phyloP scores from a whole-genome alignment of 371 early-diverging fungal genomes.

The Choanephora cucurbitarum region DNA sequence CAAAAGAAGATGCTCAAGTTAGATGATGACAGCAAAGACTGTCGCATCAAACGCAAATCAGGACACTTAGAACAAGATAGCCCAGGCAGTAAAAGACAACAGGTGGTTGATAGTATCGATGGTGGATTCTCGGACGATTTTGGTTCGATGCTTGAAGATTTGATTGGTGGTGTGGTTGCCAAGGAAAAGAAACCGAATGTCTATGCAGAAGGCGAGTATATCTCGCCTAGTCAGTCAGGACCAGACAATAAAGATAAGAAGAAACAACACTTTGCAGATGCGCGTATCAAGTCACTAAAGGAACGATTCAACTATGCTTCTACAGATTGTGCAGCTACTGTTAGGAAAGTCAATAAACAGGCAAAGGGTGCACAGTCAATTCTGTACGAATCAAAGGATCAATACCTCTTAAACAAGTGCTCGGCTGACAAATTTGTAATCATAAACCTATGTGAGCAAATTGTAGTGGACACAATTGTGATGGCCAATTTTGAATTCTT shows the following conservation, averaged over 20 bases:
- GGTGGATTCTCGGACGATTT: conserved; percentile 52
- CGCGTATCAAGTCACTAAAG: conserved; percentile 56
- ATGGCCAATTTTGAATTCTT: conserved; percentile 97
- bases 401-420: conserved; percentile 94
- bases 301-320: conserved; percentile 94
- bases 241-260: conserved; percentile 8
- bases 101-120: conserved; percentile 50
- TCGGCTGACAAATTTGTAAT: conserved; percentile 79
- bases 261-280: conserved; percentile 23
- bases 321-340: conserved; percentile 91
- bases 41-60: conserved; percentile 21
- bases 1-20: conserved; percentile 24
- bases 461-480: conserved; percentile 86
- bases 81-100: conserved; percentile 23
- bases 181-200: conserved; percentile 29
- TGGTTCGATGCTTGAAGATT: conserved; percentile 48
- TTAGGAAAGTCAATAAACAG: conserved; percentile 81
- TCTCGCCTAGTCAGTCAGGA: conserved; percentile 27
- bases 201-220: conserved; percentile 36
- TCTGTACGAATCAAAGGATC: conserved; percentile 86
- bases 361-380: conserved; percentile 84
- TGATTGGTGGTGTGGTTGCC: conserved; percentile 12
- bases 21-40: conserved; percentile 31
- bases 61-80: conserved; percentile 4
- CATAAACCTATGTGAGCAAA: conserved; percentile 93